Percentiles rank a stretch among this genome's conserved stretches.
Conservation (phyloP, 805 yeast genomes). For the Candida parachauliodes region DNA sequence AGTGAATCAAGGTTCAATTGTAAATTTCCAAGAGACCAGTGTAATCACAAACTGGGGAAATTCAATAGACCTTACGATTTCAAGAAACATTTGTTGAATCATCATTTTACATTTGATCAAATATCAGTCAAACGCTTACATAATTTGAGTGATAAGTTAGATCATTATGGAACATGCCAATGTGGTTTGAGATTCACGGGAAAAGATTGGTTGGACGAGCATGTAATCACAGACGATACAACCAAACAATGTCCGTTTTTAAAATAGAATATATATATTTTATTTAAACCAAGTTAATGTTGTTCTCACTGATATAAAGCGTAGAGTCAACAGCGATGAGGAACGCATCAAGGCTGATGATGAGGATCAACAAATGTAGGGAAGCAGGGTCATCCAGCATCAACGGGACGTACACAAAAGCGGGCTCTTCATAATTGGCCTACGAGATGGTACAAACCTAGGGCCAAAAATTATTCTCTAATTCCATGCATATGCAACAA, state of each 20-base stretch:
- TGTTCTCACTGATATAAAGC: no score
- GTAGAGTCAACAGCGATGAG: no score
- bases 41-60: slow-evolving; percentile 57
- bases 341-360: no score
- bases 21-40: slow-evolving; percentile 50
- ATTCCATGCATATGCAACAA: no score
- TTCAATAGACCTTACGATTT: slow-evolving; percentile 68
- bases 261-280: slow-evolving; percentile 4
- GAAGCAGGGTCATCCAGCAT: no score
- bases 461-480: no score
- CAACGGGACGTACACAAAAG: no score
- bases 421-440: no score
- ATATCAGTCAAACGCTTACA: slow-evolving; percentile 40
- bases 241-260: slow-evolving; percentile 17
- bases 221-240: slow-evolving; percentile 25
- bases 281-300: no score
- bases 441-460: no score
- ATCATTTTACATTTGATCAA: slow-evolving; percentile 56
- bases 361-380: no score
- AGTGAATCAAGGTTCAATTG: slow-evolving; percentile 54
- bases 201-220: slow-evolving; percentile 35
- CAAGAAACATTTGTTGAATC: slow-evolving; percentile 60
- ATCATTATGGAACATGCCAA: slow-evolving; percentile 48
- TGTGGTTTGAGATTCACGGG: slow-evolving; percentile 34
- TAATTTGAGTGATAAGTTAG: slow-evolving; percentile 51